Base-by-base conservation (phyloP, 208 protist species). In the Zelonia costaricensis region DNA sequence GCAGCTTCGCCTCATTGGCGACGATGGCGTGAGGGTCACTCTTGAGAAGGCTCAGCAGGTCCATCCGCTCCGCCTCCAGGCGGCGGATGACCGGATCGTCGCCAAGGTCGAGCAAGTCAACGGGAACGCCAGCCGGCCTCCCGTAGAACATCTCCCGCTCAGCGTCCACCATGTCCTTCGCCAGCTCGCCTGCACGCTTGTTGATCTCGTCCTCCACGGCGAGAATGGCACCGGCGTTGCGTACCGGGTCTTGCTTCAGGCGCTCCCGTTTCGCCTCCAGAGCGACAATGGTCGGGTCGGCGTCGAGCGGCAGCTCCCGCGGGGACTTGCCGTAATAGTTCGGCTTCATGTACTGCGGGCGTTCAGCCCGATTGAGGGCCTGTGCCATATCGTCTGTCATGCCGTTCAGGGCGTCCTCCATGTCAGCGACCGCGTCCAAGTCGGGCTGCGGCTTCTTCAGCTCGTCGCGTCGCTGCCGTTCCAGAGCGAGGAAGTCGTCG, bases 191-290 rank as follows among this genome's bases (percentile, higher is more conserved):
- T 3, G 77, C 62, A 16, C 72, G 86, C 9, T 51, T 42, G 43
- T 83, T 70, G n/a, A 92, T 60, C 12, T 61, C 61, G 13, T 62
- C 69, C 46, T 83, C 86, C 27, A 82, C 42, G 1, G 23, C 31
- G 18, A 27, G 27, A 40, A 92, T 58, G 30, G 74, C 65, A 7
- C 40, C 31, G n/a, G 49, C 62, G 40, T 87, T 88, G 7, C 46
- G 40, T 2, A 33, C 28, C 0, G 70, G 65, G 20, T 79, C 77
- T 1, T 62, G 38, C 20, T 66, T 65, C 23, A 87, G 47, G 4
- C 75, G 65, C 15, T 80, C 82, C 10, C 86, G 82, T 20, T 82
- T 20, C n/a, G 62, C 57, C 54, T 92, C 86, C n/a, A 86, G 63
- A 4, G 47, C 51, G 2, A 35, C 49, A 22, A 92, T 69, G 10